Percentiles rank a stretch among this genome's conserved stretches.
phyloP scores from a whole-genome alignment of 139 green algal genomes.

The Micractinium sp. region DNA sequence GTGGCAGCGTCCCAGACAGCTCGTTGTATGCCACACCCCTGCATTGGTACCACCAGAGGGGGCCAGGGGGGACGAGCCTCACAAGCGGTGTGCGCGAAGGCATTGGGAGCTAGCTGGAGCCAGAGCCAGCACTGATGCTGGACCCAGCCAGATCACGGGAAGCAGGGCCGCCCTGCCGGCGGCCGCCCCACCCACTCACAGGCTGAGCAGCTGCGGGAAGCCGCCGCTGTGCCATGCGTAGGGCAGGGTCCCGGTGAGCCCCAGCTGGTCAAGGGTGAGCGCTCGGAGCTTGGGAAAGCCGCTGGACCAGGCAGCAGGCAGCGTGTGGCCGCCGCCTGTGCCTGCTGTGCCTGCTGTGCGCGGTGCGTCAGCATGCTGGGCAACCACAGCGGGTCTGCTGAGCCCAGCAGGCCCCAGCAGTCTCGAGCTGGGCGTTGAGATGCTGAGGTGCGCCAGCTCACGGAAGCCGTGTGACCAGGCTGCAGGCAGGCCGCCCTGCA shows the following conservation, averaged over 20 bases:
- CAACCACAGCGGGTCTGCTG: too few relatives aligned
- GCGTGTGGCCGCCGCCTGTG: too few relatives aligned
- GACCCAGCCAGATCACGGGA: too few relatives aligned
- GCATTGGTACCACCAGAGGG: too few relatives aligned
- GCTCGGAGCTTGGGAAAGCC: not conserved
- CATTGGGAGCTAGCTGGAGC: not conserved
- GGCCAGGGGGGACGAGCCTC: too few relatives aligned
- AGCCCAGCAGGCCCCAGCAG: too few relatives aligned
- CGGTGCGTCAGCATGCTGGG: too few relatives aligned
- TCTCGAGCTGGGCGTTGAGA: too few relatives aligned
- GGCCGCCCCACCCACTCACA: not conserved
- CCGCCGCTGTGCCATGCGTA: not conserved
- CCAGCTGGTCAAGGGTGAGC: not conserved
- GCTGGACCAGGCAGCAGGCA: not conserved
- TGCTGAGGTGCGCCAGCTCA: too few relatives aligned
- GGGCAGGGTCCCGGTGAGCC: not conserved
- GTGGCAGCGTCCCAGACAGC: not conserved
- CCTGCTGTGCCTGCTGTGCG: not conserved
- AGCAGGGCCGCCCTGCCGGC: not conserved
- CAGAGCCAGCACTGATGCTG: not conserved
- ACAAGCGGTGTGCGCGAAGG: not conserved
- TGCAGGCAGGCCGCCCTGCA: not conserved
- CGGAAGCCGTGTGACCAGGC: too few relatives aligned
- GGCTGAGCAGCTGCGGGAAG: not conserved
- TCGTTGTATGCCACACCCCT: too few relatives aligned